phyloP scores from a whole-genome alignment of 1,284 basidiomycete genomes.

The Chondrostereum purpureum region DNA sequence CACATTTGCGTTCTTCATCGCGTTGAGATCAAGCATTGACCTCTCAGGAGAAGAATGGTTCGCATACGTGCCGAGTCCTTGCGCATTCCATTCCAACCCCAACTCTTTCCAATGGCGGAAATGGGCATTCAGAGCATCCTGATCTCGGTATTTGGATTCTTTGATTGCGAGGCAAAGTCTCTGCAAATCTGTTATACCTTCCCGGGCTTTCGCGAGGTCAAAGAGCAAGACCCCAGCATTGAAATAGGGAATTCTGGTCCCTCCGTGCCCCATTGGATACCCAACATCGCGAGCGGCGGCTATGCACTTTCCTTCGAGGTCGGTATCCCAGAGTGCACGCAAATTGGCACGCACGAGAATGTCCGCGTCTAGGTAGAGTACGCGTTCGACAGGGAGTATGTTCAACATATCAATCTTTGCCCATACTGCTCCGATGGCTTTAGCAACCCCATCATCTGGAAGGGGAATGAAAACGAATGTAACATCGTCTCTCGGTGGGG shows the following conservation, averaged over 20 bases:
- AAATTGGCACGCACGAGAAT: constrained; percentile 38
- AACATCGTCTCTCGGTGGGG: constrained; percentile 22
- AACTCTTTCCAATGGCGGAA: constrained; percentile 38
- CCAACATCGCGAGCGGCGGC: constrained; percentile 47
- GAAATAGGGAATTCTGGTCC: constrained; percentile 37
- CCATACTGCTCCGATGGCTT: constrained; percentile 31
- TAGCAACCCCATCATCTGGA: constrained; percentile 24
- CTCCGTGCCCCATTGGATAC: constrained; percentile 38
- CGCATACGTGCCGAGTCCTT: constrained; percentile 52
- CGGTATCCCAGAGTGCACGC: constrained; percentile 36
- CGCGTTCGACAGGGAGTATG: constrained; percentile 40
- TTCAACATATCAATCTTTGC: constrained; percentile 44
- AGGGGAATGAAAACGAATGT: constrained; percentile 38
- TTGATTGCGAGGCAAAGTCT: constrained; percentile 20
- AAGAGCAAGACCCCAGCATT: constrained; percentile 51
- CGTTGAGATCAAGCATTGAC: constrained; percentile 22
- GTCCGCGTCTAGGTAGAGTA: constrained; percentile 50
- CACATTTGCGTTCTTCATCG: constrained; percentile 38
- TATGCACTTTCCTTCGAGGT: constrained; percentile 33
- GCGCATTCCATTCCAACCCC: constrained; percentile 45
- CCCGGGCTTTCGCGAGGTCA: constrained; percentile 37
- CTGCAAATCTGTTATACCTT: constrained; percentile 21
- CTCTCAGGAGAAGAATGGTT: constrained; percentile 33
- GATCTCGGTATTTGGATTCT: constrained; percentile 33
- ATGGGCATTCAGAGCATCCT: constrained; percentile 45